Evolutionary conservation across 169 alveolate genomes (phyloP).

Genomic region (Pseudocohnilembus persalinus): DNA sequence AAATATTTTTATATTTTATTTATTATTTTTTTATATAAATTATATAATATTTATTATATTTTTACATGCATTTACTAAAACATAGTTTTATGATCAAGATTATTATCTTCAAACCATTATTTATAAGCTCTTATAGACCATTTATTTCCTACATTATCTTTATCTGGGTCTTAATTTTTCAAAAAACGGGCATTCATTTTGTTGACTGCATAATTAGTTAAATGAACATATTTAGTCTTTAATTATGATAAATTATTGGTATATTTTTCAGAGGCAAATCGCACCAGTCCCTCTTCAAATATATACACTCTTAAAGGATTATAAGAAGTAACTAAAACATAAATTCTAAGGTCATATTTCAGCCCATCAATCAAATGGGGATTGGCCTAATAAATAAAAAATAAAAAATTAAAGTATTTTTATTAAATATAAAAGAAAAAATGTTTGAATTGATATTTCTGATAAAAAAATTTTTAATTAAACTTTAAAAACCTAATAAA

Average conservation of each 20-base stretch:
- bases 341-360: constrained; percentile 83
- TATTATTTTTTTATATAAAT: too few relatives aligned
- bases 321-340: constrained; percentile 76
- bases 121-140: constrained; percentile 65
- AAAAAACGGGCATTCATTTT: constrained; percentile 67
- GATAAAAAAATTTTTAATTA: constrained; percentile 64
- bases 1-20: too few relatives aligned
- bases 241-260: constrained; percentile 38
- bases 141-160: constrained; percentile 66
- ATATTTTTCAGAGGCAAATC: constrained; percentile 82
- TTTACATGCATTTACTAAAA: background rate
- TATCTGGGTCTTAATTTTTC: constrained; percentile 54
- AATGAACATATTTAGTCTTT: constrained; percentile 55
- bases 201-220: constrained; percentile 78
- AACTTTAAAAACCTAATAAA: constrained; percentile 37
- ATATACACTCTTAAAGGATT: constrained; percentile 80
- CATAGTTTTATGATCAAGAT: background rate
- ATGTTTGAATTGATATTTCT: too few relatives aligned
- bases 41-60: too few relatives aligned
- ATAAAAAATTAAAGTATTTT: too few relatives aligned
- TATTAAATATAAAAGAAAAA: too few relatives aligned
- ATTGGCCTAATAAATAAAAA: constrained; percentile 35
- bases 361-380: constrained; percentile 75
- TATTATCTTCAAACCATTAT: constrained; percentile 32
- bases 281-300: constrained; percentile 76